Conservation (phyloP, 768 basidiomycete species). For the Lactifluus hygrophoroides region DNA sequence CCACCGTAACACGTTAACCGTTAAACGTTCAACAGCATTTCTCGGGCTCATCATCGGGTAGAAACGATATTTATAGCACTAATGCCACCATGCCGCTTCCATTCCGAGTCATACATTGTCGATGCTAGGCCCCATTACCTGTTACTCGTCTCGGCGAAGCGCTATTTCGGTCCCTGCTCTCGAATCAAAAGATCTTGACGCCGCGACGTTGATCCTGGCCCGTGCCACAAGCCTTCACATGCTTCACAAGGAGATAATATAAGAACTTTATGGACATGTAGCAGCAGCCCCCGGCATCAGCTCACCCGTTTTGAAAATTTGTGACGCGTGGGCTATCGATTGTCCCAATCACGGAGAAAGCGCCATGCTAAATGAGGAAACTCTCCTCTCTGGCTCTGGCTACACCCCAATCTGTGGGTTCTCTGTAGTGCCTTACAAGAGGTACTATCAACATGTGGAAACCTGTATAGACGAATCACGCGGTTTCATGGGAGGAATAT, state of each 20-base stretch:
- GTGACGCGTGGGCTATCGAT: conserved; percentile 45
- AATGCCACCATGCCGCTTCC: neutral
- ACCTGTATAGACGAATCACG: neutral
- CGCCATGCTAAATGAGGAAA: conserved; percentile 38
- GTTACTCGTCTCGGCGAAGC: conserved; percentile 39
- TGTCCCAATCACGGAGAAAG: conserved; percentile 50
- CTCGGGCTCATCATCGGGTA: too few species aligned
- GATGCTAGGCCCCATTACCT: conserved; percentile 48
- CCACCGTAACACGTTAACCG: neutral
- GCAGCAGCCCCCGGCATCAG: neutral
- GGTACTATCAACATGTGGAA: neutral
- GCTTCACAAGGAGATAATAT: conserved; percentile 51
- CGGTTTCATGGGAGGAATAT: conserved; percentile 50
- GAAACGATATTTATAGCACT: too few species aligned
- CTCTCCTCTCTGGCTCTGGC: conserved; percentile 34
- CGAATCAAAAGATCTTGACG: conserved; percentile 30
- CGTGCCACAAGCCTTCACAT: conserved; percentile 52
- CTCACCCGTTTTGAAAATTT: conserved; percentile 28
- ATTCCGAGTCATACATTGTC: conserved; percentile 32
- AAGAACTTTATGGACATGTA: conserved; percentile 34
- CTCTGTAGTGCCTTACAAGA: neutral
- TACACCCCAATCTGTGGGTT: conserved; percentile 36
- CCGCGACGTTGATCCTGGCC: conserved; percentile 40
- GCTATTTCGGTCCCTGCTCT: conserved; percentile 37
- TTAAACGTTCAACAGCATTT: too few species aligned